Base-by-base conservation (phyloP, 345 rosid genomes). In the Luvunga scandens region DNA sequence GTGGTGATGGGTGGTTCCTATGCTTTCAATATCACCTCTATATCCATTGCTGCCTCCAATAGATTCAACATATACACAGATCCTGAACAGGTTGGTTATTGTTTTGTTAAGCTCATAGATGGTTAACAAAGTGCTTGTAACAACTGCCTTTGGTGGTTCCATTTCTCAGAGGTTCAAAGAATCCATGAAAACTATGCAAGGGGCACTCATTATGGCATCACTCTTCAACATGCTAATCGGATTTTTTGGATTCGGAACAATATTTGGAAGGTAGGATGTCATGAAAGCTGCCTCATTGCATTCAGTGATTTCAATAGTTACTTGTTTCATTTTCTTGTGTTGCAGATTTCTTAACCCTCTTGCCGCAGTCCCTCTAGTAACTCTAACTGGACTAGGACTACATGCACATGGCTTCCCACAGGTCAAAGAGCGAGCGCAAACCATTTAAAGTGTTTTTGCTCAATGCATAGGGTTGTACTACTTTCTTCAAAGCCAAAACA, bases 381-480 rank as follows among this genome's bases (percentile, higher is more conserved):
- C 88, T 87, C 97, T 95, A 68, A 92, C 95, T 9, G 98, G 92
- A 27, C 89, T 93, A 33, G 98, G 99, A 77, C 93, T 93, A 8
- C 87, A 85, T 57, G 86, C 82, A 2, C 86, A 53, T 42, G 95
- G 96, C 9, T 95, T 95, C 81, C 97, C 99, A 71, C 88, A 86
- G 85, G 98, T 90, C 85, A 87, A 73, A 68, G 21, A 6, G 2
- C 2, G 12, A 68, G 27, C 24, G 7, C 76, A 75, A 7, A 56
- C 53, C 9, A 19, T 63, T 76, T 72, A 34, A 63, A 28, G 31
- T 45, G 50, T 1, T 62, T 18, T 33, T 48, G 56, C 48, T 71
- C 22, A 75, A 2, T 66, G 22, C n/a, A 45, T 22, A 63, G 42
- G 27, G 21, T 36, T 48, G 57, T 48, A 38, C 39, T 71, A 53